phyloP scores from a whole-genome alignment of 2,329 filamentous ascomycete genomes.

The Phyllosticta citriasiana region DNA sequence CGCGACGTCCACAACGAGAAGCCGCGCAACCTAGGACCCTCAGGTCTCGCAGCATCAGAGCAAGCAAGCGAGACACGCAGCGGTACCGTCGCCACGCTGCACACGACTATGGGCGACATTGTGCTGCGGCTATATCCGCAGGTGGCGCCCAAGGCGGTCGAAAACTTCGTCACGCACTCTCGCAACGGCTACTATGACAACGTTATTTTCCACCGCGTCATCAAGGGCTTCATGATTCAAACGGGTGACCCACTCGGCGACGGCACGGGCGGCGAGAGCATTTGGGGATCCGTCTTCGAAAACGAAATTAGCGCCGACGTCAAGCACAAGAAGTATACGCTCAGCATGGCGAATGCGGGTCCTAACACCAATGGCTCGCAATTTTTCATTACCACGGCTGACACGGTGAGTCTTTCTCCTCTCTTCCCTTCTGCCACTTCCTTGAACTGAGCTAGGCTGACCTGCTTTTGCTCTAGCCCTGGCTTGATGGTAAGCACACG shows the following conservation, averaged over 20 bases:
- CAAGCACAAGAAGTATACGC: constrained; percentile 92
- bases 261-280: constrained; percentile 80
- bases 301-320: constrained; percentile 87
- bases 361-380: constrained; percentile 93
- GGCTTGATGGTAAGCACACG: constrained; percentile 93
- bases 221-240: constrained; percentile 96
- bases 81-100: constrained; percentile 71
- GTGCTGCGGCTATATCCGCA: constrained; percentile 87
- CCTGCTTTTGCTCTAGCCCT: constrained; percentile 45
- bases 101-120: constrained; percentile 91
- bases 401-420: constrained; percentile 53
- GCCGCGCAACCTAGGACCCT: constrained; percentile 42
- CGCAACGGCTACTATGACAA: constrained; percentile 92
- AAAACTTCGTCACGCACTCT: constrained; percentile 93
- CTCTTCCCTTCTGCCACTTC: too few relatives aligned
- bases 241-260: constrained; percentile 78
- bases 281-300: constrained; percentile 86
- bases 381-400: constrained; percentile 98
- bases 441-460: too few relatives aligned
- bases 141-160: constrained; percentile 84
- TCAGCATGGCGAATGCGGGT: constrained; percentile 96
- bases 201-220: constrained; percentile 94
- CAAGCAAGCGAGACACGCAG: constrained; percentile 57
- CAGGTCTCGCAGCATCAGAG: constrained; percentile 35
- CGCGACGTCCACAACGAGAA: constrained; percentile 94